Evolutionary conservation across 768 basidiomycete genomes (phyloP).

Genomic region (Trametes cinnabarina): DNA sequence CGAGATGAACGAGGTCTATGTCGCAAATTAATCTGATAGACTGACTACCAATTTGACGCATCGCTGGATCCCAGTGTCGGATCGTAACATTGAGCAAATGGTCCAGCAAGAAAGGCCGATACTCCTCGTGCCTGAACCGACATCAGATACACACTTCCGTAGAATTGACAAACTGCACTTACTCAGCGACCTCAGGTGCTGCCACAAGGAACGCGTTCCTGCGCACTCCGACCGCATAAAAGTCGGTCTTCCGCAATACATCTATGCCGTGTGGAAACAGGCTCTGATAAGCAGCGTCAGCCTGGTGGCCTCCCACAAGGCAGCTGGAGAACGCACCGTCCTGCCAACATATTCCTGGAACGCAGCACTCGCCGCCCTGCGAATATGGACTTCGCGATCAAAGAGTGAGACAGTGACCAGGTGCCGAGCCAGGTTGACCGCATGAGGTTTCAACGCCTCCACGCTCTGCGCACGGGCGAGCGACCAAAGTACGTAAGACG

Average conservation of each 20-base stretch:
- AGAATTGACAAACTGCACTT: constrained; percentile 34
- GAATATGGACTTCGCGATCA: constrained; percentile 93
- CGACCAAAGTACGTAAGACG: constrained; percentile 94
- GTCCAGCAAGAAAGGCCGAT: constrained; percentile 63
- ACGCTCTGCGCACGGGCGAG: constrained; percentile 76
- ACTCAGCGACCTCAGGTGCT: constrained; percentile 87
- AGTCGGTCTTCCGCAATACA: constrained; percentile 88
- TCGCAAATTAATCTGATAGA: constrained; percentile 70
- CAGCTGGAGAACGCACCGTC: constrained; percentile 49
- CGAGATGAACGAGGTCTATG: constrained; percentile 53
- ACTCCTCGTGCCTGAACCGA: constrained; percentile 66
- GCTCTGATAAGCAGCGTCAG: constrained; percentile 45
- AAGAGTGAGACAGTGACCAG: constrained; percentile 81
- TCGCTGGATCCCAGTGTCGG: constrained; percentile 84
- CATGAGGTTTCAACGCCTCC: constrained; percentile 56
- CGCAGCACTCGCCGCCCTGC: constrained; percentile 94
- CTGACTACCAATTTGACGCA: constrained; percentile 76
- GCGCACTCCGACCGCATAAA: constrained; percentile 87
- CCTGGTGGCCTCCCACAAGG: too few species aligned
- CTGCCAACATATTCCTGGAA: constrained; percentile 97
- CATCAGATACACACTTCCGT: not conserved
- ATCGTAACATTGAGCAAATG: constrained; percentile 74
- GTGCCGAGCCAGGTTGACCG: constrained; percentile 60
- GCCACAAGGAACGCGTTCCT: constrained; percentile 82
- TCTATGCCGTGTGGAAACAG: constrained; percentile 94